Evolutionary conservation across 148 eudicot genomes (phyloP).

Genomic region (Spergularia marina): DNA sequence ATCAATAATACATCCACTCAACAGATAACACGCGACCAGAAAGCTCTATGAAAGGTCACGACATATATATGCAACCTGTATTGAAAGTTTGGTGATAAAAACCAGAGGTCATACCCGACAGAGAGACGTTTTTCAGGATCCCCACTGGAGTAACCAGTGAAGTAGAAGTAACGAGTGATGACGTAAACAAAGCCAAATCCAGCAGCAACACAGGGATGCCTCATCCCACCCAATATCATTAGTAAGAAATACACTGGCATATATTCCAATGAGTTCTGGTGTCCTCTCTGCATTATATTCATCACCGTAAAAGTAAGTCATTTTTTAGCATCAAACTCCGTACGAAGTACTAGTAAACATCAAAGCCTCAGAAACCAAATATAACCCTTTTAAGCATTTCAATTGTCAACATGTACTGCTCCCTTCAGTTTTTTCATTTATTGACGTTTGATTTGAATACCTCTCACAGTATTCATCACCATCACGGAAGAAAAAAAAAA

Average conservation of each 20-base stretch:
- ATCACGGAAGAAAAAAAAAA: no score
- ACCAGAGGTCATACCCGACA: conserved; percentile 45
- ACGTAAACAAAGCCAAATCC: conserved; percentile 46
- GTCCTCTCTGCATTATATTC: conserved; percentile 74
- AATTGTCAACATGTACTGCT: no score
- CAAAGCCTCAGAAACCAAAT: no score
- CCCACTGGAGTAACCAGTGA: conserved; percentile 86
- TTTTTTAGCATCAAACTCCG: neutral
- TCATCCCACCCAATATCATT: conserved; percentile 75
- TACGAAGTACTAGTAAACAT: neutral
- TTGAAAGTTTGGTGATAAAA: neutral
- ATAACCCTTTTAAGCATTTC: no score
- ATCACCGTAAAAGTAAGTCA: neutral
- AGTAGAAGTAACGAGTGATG: conserved; percentile 69
- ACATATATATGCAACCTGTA: no score
- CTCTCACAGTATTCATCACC: no score
- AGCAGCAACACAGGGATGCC: conserved; percentile 59
- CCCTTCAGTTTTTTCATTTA: no score
- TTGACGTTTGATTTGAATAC: no score
- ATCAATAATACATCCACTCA: no score
- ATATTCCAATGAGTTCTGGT: conserved; percentile 86
- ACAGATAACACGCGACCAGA: no score
- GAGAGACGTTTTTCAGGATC: conserved; percentile 65
- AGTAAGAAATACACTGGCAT: conserved; percentile 75
- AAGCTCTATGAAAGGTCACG: no score